Evolutionary conservation across 2,329 filamentous ascomycete species (phyloP).

Genomic region (Chaetomiaceae sp.): DNA sequence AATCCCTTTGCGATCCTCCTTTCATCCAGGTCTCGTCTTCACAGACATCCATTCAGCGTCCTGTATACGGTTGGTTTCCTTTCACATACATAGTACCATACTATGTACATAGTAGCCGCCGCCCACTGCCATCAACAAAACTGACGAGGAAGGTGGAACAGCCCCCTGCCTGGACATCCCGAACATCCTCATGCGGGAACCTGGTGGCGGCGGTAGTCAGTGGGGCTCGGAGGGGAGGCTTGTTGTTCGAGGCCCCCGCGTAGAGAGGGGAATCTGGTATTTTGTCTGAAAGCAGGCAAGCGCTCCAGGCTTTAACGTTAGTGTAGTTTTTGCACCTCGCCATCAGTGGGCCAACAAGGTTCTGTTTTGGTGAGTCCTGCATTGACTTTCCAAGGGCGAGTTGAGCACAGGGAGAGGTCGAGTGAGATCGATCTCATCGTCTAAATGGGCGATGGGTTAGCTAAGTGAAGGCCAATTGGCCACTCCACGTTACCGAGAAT

Average conservation of each 20-base stretch:
- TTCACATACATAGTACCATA: too few relatives aligned
- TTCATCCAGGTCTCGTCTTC: too few relatives aligned
- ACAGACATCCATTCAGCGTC: too few relatives aligned
- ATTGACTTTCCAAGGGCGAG: too few relatives aligned
- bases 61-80: too few relatives aligned
- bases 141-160: neutral
- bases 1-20: neutral
- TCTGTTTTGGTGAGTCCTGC: too few relatives aligned
- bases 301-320: neutral
- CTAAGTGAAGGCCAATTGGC: neutral
- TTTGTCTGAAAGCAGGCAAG: neutral
- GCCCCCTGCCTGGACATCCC: too few relatives aligned
- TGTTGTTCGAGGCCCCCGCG: constrained; percentile 6
- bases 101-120: too few relatives aligned
- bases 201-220: neutral
- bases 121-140: neutral
- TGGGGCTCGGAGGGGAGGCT: neutral
- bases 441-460: neutral
- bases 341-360: neutral
- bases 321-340: neutral
- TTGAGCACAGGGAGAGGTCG: neutral
- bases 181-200: too few relatives aligned
- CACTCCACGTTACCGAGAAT: neutral
- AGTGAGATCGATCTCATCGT: neutral
- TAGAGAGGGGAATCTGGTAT: neutral